A percentile compares a stretch with the other conserved stretches of the same genome.
phyloP scores from a whole-genome alignment of 2,329 filamentous ascomycete genomes.

The Septoria linicola region DNA sequence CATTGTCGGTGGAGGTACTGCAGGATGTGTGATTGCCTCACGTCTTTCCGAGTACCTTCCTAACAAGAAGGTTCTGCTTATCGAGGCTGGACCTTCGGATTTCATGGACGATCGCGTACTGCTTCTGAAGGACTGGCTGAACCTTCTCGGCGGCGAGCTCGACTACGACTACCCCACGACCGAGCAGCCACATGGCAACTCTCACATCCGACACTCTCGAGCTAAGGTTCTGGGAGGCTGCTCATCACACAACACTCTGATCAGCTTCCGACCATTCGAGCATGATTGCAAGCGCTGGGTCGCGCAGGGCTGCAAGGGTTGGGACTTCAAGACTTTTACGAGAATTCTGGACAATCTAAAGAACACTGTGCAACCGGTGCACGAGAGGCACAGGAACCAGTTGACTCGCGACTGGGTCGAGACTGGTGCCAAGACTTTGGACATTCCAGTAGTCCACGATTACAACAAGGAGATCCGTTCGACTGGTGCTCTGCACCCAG shows the following conservation, averaged over 20 bases:
- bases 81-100: conserved; percentile 87
- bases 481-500: conserved; percentile 69
- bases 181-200: conserved; percentile 89
- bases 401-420: conserved; percentile 87
- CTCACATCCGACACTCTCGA: conserved; percentile 84
- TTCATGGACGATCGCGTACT: conserved; percentile 85
- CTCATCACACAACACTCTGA: conserved; percentile 90
- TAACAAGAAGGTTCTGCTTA: conserved; percentile 74
- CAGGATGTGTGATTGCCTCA: conserved; percentile 79
- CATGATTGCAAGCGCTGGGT: conserved; percentile 87
- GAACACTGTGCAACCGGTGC: conserved; percentile 88
- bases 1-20: conserved; percentile 80
- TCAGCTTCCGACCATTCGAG: conserved; percentile 87
- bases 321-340: conserved; percentile 83
- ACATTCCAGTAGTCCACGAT: conserved; percentile 78
- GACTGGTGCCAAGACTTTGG: conserved; percentile 73
- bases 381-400: conserved; percentile 82
- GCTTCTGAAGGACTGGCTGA: conserved; percentile 83
- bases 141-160: conserved; percentile 77
- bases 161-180: conserved; percentile 90
- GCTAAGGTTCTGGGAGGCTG: conserved; percentile 91
- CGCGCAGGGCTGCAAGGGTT: conserved; percentile 75
- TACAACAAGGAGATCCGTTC: conserved; percentile 82
- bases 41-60: conserved; percentile 81
- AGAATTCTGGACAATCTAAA: conserved; percentile 78